A percentile compares a stretch with the other conserved stretches of the same genome.
These are phyloP conservation scores for Botrytis squamosa DNA, from an alignment of 2,329 filamentous ascomycete species.

Conservation along the genomic window DNA sequence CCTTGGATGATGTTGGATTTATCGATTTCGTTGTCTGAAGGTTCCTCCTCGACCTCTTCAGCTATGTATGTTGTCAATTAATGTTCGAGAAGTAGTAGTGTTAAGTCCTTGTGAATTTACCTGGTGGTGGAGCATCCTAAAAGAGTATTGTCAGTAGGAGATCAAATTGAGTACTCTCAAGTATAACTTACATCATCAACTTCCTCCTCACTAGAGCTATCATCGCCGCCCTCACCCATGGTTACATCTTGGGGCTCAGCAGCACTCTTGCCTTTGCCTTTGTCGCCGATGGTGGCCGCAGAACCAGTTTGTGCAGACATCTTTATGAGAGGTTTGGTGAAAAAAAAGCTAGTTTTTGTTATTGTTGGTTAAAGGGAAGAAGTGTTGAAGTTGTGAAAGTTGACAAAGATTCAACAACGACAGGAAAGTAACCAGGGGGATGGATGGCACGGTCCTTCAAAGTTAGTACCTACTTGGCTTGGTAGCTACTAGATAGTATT, in stretches of 20 bases:
- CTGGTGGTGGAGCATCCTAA: conserved; percentile 30
- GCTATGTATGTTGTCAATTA: conserved; percentile 31
- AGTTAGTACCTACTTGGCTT: neutral
- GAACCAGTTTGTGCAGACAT: conserved; percentile 44
- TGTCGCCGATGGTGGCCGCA: conserved; percentile 49
- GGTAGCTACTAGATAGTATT: neutral
- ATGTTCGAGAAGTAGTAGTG: neutral
- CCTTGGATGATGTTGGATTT: conserved; percentile 79
- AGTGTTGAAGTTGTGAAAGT: neutral
- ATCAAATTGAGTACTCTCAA: neutral
- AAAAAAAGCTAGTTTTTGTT: neutral
- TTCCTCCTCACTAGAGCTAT: conserved; percentile 66
- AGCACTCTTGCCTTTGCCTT: conserved; percentile 84
- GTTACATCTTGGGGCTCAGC: conserved; percentile 53
- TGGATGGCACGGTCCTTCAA: conserved; percentile 2
- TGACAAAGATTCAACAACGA: neutral
- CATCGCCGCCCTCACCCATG: conserved; percentile 66
- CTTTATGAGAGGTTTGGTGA: conserved; percentile 37
- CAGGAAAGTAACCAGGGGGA: neutral
- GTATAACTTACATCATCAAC: conserved; percentile 54
- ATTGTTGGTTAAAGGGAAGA: neutral
- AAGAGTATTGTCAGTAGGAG: conserved; percentile 21
- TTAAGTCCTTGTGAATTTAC: conserved; percentile 29
- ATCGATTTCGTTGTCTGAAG: conserved; percentile 90
- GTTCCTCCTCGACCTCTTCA: conserved; percentile 71